Conservation (phyloP, 768 basidiomycete genomes). For the Russula compacta region DNA sequence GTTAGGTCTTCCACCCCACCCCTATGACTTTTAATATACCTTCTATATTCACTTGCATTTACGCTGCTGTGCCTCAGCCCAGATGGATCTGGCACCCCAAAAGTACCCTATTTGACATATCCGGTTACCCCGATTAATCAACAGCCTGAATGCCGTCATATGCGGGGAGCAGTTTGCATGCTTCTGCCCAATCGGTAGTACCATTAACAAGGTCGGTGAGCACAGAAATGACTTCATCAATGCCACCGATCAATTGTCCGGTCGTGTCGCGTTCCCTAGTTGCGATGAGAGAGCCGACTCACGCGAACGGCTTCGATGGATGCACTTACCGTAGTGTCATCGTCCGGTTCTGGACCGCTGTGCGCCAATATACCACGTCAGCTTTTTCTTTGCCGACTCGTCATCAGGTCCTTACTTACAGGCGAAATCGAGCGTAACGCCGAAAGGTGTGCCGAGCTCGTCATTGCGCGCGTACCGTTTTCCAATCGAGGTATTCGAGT, state of each 20-base stretch:
- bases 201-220: constrained; percentile 75
- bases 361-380: constrained; percentile 10
- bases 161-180: constrained; percentile 55
- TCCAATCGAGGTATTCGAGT: constrained; percentile 90
- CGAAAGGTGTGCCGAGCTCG: constrained; percentile 96
- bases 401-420: constrained; percentile 36
- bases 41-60: not conserved
- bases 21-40: not conserved
- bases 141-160: constrained; percentile 91
- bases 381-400: constrained; percentile 8
- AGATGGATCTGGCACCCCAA: constrained; percentile 9
- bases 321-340: constrained; percentile 79
- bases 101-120: not conserved
- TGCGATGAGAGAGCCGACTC: constrained; percentile 3
- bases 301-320: not conserved
- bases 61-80: not conserved
- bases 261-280: constrained; percentile 90
- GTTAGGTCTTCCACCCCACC: not conserved
- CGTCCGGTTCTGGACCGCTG: constrained; percentile 86
- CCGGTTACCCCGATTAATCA: constrained; percentile 28
- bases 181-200: constrained; percentile 66
- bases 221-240: constrained; percentile 81
- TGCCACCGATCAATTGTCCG: constrained; percentile 79
- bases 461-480: constrained; percentile 97
- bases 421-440: constrained; percentile 93